Conservation (phyloP, 768 basidiomycete genomes). For the Boletus sensibilis region DNA sequence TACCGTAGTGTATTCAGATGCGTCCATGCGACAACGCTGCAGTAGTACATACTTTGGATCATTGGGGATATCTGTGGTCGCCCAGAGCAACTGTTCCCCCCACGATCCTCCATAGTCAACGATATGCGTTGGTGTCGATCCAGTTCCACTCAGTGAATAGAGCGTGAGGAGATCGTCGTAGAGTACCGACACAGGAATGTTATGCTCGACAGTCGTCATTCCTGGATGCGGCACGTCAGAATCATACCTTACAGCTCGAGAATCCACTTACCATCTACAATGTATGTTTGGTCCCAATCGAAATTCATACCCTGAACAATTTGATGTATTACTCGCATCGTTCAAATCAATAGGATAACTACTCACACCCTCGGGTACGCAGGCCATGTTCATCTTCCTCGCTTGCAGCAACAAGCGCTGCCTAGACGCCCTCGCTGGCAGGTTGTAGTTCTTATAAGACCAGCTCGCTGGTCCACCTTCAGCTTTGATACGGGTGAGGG, state of each 20-base stretch:
- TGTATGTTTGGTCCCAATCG: slow-evolving; percentile 79
- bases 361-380: slow-evolving; percentile 66
- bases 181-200: slow-evolving; percentile 60
- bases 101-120: slow-evolving; percentile 74
- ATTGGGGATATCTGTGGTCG: slow-evolving; percentile 59
- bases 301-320: slow-evolving; percentile 61
- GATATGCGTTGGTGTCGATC: slow-evolving; percentile 69
- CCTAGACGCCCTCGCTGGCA: slow-evolving; percentile 66
- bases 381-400: slow-evolving; percentile 62
- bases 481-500: slow-evolving; percentile 64
- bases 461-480: slow-evolving; percentile 70
- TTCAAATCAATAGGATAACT: not conserved
- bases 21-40: not conserved
- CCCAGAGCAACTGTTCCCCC: slow-evolving; percentile 73
- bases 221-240: slow-evolving; percentile 37
- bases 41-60: slow-evolving; percentile 55
- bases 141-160: slow-evolving; percentile 66
- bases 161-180: slow-evolving; percentile 67
- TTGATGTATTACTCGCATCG: not conserved
- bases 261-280: slow-evolving; percentile 60
- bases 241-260: not conserved
- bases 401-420: slow-evolving; percentile 64
- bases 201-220: slow-evolving; percentile 76
- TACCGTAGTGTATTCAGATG: not conserved
- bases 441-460: slow-evolving; percentile 78